Conservation (phyloP, 2,329 filamentous ascomycete genomes). For the Amphichorda felina region DNA sequence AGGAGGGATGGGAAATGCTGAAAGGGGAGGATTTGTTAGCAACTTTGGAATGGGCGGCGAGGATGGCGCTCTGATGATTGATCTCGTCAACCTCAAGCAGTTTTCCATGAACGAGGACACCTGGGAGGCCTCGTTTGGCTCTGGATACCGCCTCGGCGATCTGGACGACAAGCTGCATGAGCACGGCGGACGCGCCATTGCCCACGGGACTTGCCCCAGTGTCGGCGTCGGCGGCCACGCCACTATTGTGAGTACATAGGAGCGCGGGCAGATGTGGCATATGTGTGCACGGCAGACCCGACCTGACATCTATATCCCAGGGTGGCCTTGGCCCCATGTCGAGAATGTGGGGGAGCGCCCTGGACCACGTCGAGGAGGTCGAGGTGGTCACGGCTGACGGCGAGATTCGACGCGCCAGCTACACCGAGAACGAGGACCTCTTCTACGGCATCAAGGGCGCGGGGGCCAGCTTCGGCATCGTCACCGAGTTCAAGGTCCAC, state of each 20-base stretch:
- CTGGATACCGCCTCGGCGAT: constrained; percentile 38
- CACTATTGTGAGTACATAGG: constrained; percentile 40
- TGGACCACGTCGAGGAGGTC: constrained; percentile 42
- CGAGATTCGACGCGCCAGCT: constrained; percentile 32
- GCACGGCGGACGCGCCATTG: constrained; percentile 41
- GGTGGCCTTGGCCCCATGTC: constrained; percentile 47
- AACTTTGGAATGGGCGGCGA: constrained; percentile 35
- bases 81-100: constrained; percentile 38
- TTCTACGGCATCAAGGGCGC: constrained; percentile 47
- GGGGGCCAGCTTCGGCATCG: constrained; percentile 41
- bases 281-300: no score
- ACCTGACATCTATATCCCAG: no score
- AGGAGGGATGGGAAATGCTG: neutral
- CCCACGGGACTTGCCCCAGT: constrained; percentile 47
- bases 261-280: no score
- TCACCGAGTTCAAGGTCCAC: constrained; percentile 43
- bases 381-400: constrained; percentile 46
- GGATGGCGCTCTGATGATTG: constrained; percentile 39
- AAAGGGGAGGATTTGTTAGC: constrained; percentile 9
- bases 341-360: constrained; percentile 43
- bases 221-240: constrained; percentile 48
- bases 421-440: constrained; percentile 35
- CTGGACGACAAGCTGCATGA: constrained; percentile 36
- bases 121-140: constrained; percentile 42
- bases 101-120: constrained; percentile 40